Base-by-base conservation (phyloP, 2,329 filamentous ascomycete genomes). In the Penicillium italicum region DNA sequence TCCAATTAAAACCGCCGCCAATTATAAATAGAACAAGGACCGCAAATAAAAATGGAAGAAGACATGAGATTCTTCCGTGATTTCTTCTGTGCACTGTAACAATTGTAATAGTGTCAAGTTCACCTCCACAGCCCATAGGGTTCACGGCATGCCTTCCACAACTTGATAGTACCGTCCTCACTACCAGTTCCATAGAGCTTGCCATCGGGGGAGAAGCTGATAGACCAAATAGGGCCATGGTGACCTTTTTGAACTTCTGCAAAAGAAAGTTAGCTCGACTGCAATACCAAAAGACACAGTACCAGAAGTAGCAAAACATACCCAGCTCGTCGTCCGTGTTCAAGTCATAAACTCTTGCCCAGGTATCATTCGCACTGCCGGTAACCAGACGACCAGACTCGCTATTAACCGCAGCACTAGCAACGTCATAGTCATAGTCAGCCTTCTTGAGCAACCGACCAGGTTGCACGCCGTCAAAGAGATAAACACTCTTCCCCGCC, bases 121-220 rank as follows among this genome's bases (percentile, higher is more conserved):
- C 43, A 86, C 64, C 81, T 79, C 85, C 85, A 88, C 20, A 88
- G 72, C 16, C 85, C 85, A 68, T 88, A 88, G 2, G 83, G 79
- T 42, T 85, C 84, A 43, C 78, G 78, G 48, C 84, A 85, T 57
- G 85, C 85, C 71, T 88, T 88, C 85, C 85, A 88, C 63, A 99
- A 80, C 77, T 99, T 99, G 73, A 99, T 95, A 0, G 94, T 99
- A 38, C 94, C 94, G 68, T 99, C 94, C 72, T 99, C 94, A 46
- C 92, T 97, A 30, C 90, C 94, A 1, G 94, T 99, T 1, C 92
- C 94, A 70, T 97, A 99, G 8, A 99, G 79, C 71, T 96, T 97
- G 44, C 92, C 92, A 69, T 99, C 94, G 0, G 94, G 94, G 0
- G 92, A 94, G 74, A 96, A 99, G 54, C 88, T 88, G 57, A 95